Percentiles rank a stretch among this genome's conserved stretches.
phyloP scores from a whole-genome alignment of 2,329 filamentous ascomycete genomes.

The Exophiala dermatitidis region DNA sequence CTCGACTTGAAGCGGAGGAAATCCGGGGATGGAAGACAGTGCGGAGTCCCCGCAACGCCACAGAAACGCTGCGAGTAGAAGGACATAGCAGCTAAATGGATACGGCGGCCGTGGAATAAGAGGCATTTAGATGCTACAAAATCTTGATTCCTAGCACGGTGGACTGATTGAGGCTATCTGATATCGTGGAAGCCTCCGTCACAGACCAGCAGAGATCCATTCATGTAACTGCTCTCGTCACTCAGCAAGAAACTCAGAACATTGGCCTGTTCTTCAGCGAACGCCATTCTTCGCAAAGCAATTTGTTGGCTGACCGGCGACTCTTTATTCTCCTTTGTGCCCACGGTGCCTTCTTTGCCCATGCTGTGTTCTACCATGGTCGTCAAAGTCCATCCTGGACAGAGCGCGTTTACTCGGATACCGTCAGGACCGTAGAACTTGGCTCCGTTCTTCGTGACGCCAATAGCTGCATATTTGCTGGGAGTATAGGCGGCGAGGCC shows the following conservation, averaged over 20 bases:
- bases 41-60: not conserved
- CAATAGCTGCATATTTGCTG: conserved; percentile 18
- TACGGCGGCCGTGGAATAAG: too few relatives aligned
- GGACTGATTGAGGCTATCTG: conserved; percentile 2
- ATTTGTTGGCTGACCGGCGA: conserved; percentile 14
- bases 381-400: conserved; percentile 22
- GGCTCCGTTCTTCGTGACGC: conserved; percentile 20
- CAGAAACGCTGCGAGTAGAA: not conserved
- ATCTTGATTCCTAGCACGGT: too few relatives aligned
- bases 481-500: conserved; percentile 18
- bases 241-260: conserved; percentile 21
- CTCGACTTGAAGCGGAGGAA: not conserved
- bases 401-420: conserved; percentile 20
- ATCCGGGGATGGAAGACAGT: not conserved
- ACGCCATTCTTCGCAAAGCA: conserved; percentile 16
- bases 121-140: too few relatives aligned
- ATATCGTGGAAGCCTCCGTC: conserved; percentile 23
- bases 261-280: conserved; percentile 20
- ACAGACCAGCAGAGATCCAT: conserved; percentile 14
- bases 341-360: conserved; percentile 18
- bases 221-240: conserved; percentile 22
- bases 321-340: conserved; percentile 18
- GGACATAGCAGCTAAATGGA: not conserved
- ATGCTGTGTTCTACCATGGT: conserved; percentile 17
- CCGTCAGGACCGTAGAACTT: conserved; percentile 20